A percentile compares a stretch with the other conserved stretches of the same genome.
Conservation (phyloP, 2,329 filamentous ascomycete species). For the Leptographium wingfieldii region DNA sequence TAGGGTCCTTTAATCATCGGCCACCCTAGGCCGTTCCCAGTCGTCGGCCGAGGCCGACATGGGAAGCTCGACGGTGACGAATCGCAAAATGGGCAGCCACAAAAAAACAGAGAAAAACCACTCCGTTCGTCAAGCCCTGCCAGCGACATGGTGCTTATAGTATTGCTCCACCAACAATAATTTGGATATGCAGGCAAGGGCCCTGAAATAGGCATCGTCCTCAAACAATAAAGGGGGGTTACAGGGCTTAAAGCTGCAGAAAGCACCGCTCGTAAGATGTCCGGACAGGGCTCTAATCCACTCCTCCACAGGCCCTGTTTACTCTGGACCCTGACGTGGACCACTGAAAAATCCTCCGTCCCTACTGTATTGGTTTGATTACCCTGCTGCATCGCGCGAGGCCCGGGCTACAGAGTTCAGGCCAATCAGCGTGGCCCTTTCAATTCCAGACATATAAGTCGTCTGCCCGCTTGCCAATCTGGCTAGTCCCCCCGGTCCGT, state of each 20-base stretch:
- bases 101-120: not conserved
- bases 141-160: not conserved
- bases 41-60: not conserved
- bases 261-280: not conserved
- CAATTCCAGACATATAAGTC: too few relatives aligned
- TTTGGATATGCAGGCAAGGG: constrained; percentile 1
- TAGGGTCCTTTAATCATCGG: not conserved
- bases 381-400: too few relatives aligned
- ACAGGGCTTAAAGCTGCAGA: not conserved
- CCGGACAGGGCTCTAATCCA: not conserved
- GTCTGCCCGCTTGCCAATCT: too few relatives aligned
- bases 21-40: not conserved
- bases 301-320: not conserved
- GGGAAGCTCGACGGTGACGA: not conserved
- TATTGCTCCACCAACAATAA: not conserved
- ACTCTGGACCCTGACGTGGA: not conserved
- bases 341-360: not conserved
- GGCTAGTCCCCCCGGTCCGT: not conserved
- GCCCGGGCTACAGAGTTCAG: too few relatives aligned
- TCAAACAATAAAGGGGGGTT: constrained; percentile 4
- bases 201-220: not conserved
- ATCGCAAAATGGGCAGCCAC: not conserved
- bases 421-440: too few relatives aligned
- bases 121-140: not conserved
- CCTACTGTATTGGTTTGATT: too few relatives aligned